A percentile compares a stretch with the other conserved stretches of the same genome.
These are phyloP conservation scores for Alternaria gansuensis DNA, from an alignment of 2,329 filamentous ascomycete genomes.

Conservation along the genomic window DNA sequence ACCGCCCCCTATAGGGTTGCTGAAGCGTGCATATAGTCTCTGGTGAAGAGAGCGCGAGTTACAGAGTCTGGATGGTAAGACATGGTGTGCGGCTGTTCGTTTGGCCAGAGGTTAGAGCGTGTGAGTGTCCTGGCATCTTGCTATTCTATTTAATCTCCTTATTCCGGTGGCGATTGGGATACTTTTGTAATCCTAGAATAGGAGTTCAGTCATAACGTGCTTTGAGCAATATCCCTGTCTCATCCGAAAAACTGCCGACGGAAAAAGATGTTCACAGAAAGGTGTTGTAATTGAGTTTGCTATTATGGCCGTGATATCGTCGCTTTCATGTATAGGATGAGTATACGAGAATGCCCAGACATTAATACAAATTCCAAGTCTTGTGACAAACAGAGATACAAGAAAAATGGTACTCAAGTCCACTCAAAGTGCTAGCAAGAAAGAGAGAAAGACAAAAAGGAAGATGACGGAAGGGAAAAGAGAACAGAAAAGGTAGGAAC, in stretches of 20 bases:
- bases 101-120: not conserved
- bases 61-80: constrained; percentile 9
- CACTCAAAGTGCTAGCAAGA: not conserved
- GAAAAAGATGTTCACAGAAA: not conserved
- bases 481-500: not conserved
- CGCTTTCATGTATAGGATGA: constrained; percentile 4
- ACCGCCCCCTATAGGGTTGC: not conserved
- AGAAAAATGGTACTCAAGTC: not conserved
- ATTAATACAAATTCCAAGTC: not conserved
- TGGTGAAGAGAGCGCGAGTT: constrained; percentile 1
- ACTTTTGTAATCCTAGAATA: not conserved
- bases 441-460: not conserved
- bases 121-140: not conserved
- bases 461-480: not conserved
- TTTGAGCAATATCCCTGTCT: too few species aligned
- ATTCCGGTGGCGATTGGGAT: not conserved
- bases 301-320: constrained; percentile 6
- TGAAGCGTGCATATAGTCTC: not conserved
- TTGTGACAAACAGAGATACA: constrained; percentile 1
- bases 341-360: constrained; percentile 10
- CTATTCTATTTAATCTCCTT: not conserved
- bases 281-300: constrained; percentile 4
- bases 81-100: not conserved
- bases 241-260: too few species aligned
- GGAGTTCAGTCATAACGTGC: not conserved